These are phyloP conservation scores for Fusarium sp. DNA, from an alignment of 2,329 filamentous ascomycete genomes.

Conservation along the genomic window DNA sequence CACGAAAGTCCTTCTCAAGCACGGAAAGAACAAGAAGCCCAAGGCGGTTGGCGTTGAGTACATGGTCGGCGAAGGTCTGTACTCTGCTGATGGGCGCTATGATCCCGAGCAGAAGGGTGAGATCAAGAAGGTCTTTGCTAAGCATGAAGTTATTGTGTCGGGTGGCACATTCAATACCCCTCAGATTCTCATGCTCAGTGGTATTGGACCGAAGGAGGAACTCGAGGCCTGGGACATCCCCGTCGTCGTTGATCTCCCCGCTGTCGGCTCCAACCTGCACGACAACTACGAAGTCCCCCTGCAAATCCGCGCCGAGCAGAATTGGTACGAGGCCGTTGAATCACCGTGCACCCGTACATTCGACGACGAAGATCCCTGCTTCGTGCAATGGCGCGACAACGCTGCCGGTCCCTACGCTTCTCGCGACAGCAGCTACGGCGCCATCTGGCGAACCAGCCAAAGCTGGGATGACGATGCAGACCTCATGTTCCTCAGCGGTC, in stretches of 20 bases:
- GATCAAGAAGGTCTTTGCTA: not conserved
- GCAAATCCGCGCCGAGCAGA: not conserved
- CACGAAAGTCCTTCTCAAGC: not conserved
- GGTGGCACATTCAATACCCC: not conserved
- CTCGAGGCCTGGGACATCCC: not conserved
- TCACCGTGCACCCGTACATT: not conserved
- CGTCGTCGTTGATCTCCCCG: not conserved
- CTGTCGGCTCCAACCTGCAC: not conserved
- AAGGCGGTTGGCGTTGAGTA: slow-evolving; percentile 2
- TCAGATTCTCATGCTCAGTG: not conserved
- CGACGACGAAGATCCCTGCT: not conserved
- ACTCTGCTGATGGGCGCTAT: slow-evolving; percentile 7
- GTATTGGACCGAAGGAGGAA: not conserved
- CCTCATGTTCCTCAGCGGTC: slow-evolving; percentile 1
- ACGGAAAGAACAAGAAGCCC: not conserved
- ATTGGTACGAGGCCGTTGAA: not conserved
- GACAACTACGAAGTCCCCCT: slow-evolving; percentile 5
- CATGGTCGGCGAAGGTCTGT: not conserved
- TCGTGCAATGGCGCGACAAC: not conserved
- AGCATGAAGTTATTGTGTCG: slow-evolving; percentile 9
- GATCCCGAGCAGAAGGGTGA: slow-evolving; percentile 2
- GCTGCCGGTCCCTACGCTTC: not conserved
- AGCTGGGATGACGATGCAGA: slow-evolving; percentile 4
- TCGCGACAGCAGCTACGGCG: slow-evolving; percentile 2
- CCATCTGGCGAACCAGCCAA: not conserved